Conservation (phyloP, 257 asterid species). For the Linaria vulgaris region DNA sequence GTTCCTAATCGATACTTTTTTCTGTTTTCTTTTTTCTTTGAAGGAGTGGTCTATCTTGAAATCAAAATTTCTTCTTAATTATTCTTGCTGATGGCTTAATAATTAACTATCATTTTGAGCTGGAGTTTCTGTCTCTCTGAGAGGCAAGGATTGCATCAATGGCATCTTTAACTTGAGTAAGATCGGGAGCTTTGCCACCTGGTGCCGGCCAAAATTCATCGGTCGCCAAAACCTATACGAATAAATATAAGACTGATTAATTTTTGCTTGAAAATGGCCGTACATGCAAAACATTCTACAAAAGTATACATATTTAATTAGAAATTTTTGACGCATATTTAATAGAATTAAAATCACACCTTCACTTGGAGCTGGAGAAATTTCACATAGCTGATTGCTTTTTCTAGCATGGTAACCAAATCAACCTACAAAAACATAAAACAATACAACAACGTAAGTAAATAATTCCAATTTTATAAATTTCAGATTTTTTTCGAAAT, state of each 20-base stretch:
- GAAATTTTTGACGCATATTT: neutral
- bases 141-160: slow-evolving; percentile 81
- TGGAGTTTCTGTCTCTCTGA: slow-evolving; percentile 61
- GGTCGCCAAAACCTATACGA: slow-evolving; percentile 71
- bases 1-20: no score
- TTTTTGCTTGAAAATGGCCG: no score
- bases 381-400: slow-evolving; percentile 84
- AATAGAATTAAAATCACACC: slow-evolving; percentile 33
- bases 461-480: no score
- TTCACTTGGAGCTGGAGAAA: slow-evolving; percentile 93
- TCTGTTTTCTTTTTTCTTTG: no score
- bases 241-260: neutral
- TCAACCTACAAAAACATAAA: slow-evolving; percentile 57
- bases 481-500: no score
- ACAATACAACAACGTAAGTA: no score
- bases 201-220: slow-evolving; percentile 97
- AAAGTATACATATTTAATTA: neutral
- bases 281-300: no score
- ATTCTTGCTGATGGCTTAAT: neutral
- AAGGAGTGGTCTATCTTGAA: no score
- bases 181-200: slow-evolving; percentile 80
- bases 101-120: slow-evolving; percentile 31
- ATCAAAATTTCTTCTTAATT: neutral
- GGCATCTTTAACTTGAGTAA: slow-evolving; percentile 83
- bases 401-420: slow-evolving; percentile 93